Percentiles rank a stretch among this genome's conserved stretches.
These are phyloP conservation scores for Carallia pectinifolia DNA, from an alignment of 345 rosid genomes.

Conservation along the genomic window DNA sequence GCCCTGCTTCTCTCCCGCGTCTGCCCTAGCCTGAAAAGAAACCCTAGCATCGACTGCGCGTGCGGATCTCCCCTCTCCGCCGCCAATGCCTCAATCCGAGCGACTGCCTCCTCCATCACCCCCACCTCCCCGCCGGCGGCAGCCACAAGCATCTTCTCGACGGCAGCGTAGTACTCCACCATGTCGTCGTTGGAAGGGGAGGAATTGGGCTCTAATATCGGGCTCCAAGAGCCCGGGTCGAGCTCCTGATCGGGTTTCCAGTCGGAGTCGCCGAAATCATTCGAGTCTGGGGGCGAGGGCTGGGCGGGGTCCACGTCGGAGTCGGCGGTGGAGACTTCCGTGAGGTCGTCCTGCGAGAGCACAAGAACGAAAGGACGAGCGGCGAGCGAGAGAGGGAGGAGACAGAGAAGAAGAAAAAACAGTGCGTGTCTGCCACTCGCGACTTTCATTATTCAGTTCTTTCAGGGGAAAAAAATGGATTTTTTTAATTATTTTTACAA, in stretches of 20 bases:
- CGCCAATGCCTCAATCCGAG: slow-evolving; percentile 51
- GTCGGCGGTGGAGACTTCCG: slow-evolving; percentile 43
- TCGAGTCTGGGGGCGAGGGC: slow-evolving; percentile 53
- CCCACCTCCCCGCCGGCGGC: slow-evolving; percentile 52
- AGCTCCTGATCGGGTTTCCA: slow-evolving; percentile 70
- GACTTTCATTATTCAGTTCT: neutral
- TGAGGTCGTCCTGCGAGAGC: slow-evolving; percentile 85
- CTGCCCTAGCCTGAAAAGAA: slow-evolving; percentile 66
- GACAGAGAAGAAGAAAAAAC: slow-evolving; percentile 35
- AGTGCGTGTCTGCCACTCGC: neutral
- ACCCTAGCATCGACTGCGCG: slow-evolving; percentile 73
- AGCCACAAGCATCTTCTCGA: slow-evolving; percentile 54
- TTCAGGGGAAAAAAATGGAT: neutral
- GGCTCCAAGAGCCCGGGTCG: slow-evolving; percentile 95
- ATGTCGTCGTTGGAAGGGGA: slow-evolving; percentile 22
- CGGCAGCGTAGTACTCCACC: slow-evolving; percentile 50
- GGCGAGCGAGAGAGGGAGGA: slow-evolving; percentile 30
- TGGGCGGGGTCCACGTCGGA: slow-evolving; percentile 41
- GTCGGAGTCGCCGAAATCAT: slow-evolving; percentile 71
- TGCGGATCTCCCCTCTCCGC: slow-evolving; percentile 66
- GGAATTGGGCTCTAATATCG: slow-evolving; percentile 75
- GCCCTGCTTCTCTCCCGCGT: slow-evolving; percentile 68
- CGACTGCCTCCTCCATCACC: slow-evolving; percentile 66
- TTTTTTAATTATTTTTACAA: neutral
- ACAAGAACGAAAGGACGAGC: slow-evolving; percentile 73